A percentile compares a stretch with the other conserved stretches of the same genome.
phyloP scores from a whole-genome alignment of 2,329 filamentous ascomycete genomes.

The Xylariaceae sp. region DNA sequence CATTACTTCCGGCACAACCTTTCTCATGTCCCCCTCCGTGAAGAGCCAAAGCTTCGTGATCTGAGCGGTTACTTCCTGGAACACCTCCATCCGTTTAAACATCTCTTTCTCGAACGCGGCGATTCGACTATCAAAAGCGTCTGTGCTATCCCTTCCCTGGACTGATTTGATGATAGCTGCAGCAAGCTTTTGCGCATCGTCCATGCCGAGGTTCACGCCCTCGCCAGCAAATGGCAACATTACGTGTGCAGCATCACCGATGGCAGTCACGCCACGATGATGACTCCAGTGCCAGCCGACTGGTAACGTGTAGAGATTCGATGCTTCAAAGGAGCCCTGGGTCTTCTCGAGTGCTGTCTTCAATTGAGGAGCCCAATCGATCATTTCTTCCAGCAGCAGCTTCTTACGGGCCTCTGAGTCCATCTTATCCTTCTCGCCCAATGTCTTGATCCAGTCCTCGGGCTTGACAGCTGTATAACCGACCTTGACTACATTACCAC shows the following conservation, averaged over 20 bases:
- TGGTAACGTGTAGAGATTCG: slow-evolving; percentile 52
- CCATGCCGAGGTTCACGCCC: slow-evolving; percentile 55
- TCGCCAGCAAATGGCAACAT: slow-evolving; percentile 57
- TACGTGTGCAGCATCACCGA: slow-evolving; percentile 59
- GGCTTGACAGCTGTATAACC: slow-evolving; percentile 15
- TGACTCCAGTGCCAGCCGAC: slow-evolving; percentile 46
- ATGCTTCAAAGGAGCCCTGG: slow-evolving; percentile 36
- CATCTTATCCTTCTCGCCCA: not conserved
- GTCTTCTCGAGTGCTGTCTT: slow-evolving; percentile 40
- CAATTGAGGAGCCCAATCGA: slow-evolving; percentile 41
- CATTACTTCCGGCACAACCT: slow-evolving; percentile 18
- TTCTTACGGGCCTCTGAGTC: not conserved
- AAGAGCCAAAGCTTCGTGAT: slow-evolving; percentile 45
- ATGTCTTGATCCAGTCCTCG: not conserved
- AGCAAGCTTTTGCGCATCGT: slow-evolving; percentile 49
- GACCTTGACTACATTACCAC: slow-evolving; percentile 44
- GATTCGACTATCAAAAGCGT: slow-evolving; percentile 33
- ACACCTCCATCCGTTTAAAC: slow-evolving; percentile 34
- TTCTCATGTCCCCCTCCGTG: slow-evolving; percentile 27
- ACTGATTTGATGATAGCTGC: slow-evolving; percentile 35
- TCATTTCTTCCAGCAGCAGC: slow-evolving; percentile 11
- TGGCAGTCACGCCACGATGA: slow-evolving; percentile 46
- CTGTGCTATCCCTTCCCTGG: slow-evolving; percentile 18
- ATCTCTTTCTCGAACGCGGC: slow-evolving; percentile 36
- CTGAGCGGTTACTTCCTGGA: slow-evolving; percentile 42